Evolutionary conservation across 2,329 filamentous ascomycete genomes (phyloP), one percentile per base, ranked within the genome.

Genomic region (Aureobasidium uvarum): DNA sequence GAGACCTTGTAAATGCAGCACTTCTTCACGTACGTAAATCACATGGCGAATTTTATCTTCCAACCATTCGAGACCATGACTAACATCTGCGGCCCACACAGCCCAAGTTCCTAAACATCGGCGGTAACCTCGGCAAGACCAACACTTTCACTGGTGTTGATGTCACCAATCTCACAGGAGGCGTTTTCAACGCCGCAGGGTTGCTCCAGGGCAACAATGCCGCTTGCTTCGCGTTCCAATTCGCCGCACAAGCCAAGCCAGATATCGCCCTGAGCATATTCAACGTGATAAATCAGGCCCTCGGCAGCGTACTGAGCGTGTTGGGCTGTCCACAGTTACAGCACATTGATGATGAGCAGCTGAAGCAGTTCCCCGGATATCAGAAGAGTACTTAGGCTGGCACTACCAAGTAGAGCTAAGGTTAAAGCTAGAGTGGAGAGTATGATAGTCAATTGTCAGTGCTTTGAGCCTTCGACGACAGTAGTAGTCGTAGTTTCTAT

Each of bases 181-280:
- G 78, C 25, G 70, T 83, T 0, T 77, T 79, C 67, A 83, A 81
- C 68, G 66, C 70, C 6, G 67, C 70, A 10, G 78, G 72, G 14
- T 72, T 84, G 0, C 70, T 79, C 0, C 66, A 83, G 64, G 80
- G 79, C 18, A 81, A 84, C 72, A 82, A 84, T 69, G 71, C 79
- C 4, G 58, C 77, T 18, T 83, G 81, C 67, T 79, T 80, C 65
- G 75, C 70, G 5, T 75, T 77, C 38, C 76, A 82, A 56, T 69
- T 74, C 16, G 72, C 77, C 7, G n/a, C 50, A 68, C 75, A 77
- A 5, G 76, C 70, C 5, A 71, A 77, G 1, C 81, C 81, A 1
- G 80, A 81, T 71, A 38, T 81, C 7, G 76, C 80, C 60, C 67
- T 69, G 0, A 73, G 74, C 23, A 59, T 80, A 28, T 67, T 68